Evolutionary conservation across 179 eudicot species (phyloP).

Genomic region (Pouteria campechiana): DNA sequence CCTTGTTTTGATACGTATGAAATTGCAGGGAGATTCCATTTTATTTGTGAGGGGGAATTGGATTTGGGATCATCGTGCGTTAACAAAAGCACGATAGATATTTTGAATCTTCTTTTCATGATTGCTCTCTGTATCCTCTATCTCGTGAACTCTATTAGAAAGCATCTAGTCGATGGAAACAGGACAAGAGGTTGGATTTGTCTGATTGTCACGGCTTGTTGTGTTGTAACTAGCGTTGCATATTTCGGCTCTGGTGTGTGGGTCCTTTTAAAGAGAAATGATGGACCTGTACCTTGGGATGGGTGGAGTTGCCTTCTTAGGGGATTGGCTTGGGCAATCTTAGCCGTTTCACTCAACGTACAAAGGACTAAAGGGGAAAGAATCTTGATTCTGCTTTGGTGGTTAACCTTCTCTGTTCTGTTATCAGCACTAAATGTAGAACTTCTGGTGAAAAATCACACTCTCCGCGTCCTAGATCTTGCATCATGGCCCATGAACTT

Average conservation of each 20-base stretch:
- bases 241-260: slow-evolving; percentile 21
- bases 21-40: slow-evolving; percentile 15
- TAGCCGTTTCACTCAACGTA: slow-evolving; percentile 30
- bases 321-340: slow-evolving; percentile 24
- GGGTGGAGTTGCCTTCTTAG: slow-evolving; percentile 18
- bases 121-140: slow-evolving; percentile 15
- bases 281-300: slow-evolving; percentile 2
- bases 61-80: slow-evolving; percentile 18
- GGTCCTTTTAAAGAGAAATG: slow-evolving; percentile 6
- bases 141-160: slow-evolving; percentile 4
- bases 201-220: slow-evolving; percentile 20
- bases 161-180: background rate
- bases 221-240: slow-evolving; percentile 22
- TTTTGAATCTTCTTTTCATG: slow-evolving; percentile 23
- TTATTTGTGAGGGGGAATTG: slow-evolving; percentile 23
- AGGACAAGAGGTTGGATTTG: slow-evolving; percentile 15
- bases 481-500: slow-evolving; percentile 38
- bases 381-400: slow-evolving; percentile 37
- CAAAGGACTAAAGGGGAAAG: slow-evolving; percentile 24
- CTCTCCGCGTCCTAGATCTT: slow-evolving; percentile 12
- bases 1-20: background rate
- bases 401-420: slow-evolving; percentile 32
- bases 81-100: slow-evolving; percentile 19
- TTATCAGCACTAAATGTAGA: slow-evolving; percentile 24
- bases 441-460: slow-evolving; percentile 8